These are phyloP conservation scores for Spencermartinsiella ligniputridi DNA, from an alignment of 1,139 yeast species.

Conservation along the genomic window DNA sequence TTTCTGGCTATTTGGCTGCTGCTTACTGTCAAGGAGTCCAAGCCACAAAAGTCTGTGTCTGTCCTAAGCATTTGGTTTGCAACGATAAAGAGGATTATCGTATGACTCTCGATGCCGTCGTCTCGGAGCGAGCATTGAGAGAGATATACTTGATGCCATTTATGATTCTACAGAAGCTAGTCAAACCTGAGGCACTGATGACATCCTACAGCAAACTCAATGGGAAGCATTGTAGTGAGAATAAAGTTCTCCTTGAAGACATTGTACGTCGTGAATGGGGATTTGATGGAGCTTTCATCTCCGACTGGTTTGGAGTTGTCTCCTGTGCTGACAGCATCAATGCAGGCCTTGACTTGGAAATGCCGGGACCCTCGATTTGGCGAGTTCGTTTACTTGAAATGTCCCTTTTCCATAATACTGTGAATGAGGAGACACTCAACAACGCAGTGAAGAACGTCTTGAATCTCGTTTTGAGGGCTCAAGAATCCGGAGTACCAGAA, in stretches of 20 bases:
- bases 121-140: conserved; percentile 56
- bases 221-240: conserved; percentile 53
- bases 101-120: conserved; percentile 43
- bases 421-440: conserved; percentile 32
- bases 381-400: conserved; percentile 39
- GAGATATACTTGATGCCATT: conserved; percentile 60
- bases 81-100: conserved; percentile 59
- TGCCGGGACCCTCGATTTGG: conserved; percentile 57
- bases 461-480: conserved; percentile 42
- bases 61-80: conserved; percentile 56
- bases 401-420: conserved; percentile 21
- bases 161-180: conserved; percentile 49
- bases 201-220: conserved; percentile 57
- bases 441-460: conserved; percentile 46
- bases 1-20: conserved; percentile 51
- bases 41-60: conserved; percentile 54
- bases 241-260: conserved; percentile 40
- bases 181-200: conserved; percentile 53
- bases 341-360: conserved; percentile 58
- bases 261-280: conserved; percentile 53
- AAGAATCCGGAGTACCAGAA: conserved; percentile 42
- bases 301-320: conserved; percentile 61
- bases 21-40: conserved; percentile 45
- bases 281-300: conserved; percentile 54
- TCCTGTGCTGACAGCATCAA: conserved; percentile 44